Evolutionary conservation across 345 rosid genomes (phyloP), one percentile per base, ranked within the genome.

Genomic region (Eucalyptus lansdowneana): DNA sequence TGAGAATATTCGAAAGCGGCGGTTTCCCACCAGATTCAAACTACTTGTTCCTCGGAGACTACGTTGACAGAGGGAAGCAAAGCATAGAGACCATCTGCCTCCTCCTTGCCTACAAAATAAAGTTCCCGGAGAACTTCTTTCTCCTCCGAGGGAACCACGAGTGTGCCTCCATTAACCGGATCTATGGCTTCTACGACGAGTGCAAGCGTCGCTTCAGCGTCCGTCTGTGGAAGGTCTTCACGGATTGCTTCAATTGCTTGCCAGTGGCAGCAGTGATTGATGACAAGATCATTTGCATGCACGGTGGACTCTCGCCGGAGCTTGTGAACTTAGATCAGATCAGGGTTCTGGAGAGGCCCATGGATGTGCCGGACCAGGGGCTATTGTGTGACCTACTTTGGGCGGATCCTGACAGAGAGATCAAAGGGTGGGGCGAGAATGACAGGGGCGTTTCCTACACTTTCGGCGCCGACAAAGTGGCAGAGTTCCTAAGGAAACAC

Each of bases 101-200:
- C 88, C 93, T 93, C 42, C 92, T 94, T 29, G 91, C 92, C 10
- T 94, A 91, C 92, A 94, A 94, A 56, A 90, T 94, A 91, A 94
- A 93, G 91, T 94, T 90, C 93, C 93, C 93, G 45, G 91, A 93
- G 87, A 94, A 93, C 80, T 89, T 94, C 86, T 93, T 91, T 91
- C 94, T 93, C 89, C 94, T 94, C 53, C 90, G 94, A 34, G 94
- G 95, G 56, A 94, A 94, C 91, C 94, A 93, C 22, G 94, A 94
- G 89, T 93, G 94, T 34, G 94, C 95, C 85, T 93, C 94, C 88
- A 94, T 94, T 80, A 94, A 94, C 92, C 90, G 94, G 72, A 94
- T 94, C 50, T 94, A 94, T 37, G 94, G 95, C 22, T 93, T 94
- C 91, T 94, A 94, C 13, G 95, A 94, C 21, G 94, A 94, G 86